Base-by-base conservation (phyloP, 164 flowering plant genomes). In the Euptelea pleiosperma region DNA sequence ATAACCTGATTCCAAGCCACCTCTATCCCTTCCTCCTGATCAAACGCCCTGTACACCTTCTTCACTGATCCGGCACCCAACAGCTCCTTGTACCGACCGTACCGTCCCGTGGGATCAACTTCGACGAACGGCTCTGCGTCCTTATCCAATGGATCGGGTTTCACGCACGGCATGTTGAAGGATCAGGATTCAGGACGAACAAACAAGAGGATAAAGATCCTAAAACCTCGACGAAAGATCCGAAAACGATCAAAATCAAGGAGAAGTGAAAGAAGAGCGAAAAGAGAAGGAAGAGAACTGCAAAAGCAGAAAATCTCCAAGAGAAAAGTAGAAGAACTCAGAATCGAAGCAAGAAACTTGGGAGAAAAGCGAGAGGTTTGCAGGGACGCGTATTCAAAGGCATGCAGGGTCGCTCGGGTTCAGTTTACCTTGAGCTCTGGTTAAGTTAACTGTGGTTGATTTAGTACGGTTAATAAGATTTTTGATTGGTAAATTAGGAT, bases 1-100 rank as follows among this genome's bases (percentile, higher is more conserved):
- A 53, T 40, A 4, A 87, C 90, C 30, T 85, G 88, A 58, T 83
- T 84, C 96, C 96, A 89, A 0, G 96, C 96, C n/a, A 89, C 89
- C 55, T 86, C 96, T 57, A 70, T 81, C 1, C 91, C 96, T 70
- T 86, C 93, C 55, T 79, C 79, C 48, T 84, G 93, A 71, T 89
- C 96, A 63, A 89, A 89, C 8, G 79, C 96, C 29, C 91, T 43
- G 42, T 86, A 89, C 0, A 89, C 96, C 58, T 75, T 84, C 70
- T 89, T 89, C 52, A 89, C 84, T 0, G 96, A 80, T 6, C 91
- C 93, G 15, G 60, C 24, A 14, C 96, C 96, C 0, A 89, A 74
- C 8, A 89, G 73, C 16, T 82, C 93, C 7, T 14, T 12, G 68
- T 89, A 89, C 1, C 93, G 75, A 1, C 92, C 92, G 52, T 67